Evolutionary conservation across 306 rosid species (phyloP).

Genomic region (Cucumis cinereus): DNA sequence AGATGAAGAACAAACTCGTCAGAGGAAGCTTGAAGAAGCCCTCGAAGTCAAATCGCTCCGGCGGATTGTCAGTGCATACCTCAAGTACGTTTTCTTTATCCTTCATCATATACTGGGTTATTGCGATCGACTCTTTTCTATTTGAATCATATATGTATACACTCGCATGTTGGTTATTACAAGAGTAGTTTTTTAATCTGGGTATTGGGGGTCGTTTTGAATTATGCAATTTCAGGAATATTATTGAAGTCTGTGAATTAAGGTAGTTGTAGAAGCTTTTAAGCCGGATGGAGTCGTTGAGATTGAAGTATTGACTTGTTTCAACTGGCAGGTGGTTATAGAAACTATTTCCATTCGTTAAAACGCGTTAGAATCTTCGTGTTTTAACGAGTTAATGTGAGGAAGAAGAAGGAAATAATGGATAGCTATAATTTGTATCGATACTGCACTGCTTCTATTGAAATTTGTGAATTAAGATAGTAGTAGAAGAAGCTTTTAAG

Average conservation of each 20-base stretch:
- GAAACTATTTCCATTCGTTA: background rate
- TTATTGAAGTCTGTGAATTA: background rate
- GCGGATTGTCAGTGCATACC: conserved; percentile 83
- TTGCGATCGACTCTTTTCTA: background rate
- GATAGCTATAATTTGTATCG: background rate
- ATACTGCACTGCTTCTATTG: background rate
- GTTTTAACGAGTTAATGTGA: background rate
- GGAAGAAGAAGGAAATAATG: background rate
- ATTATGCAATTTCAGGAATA: background rate
- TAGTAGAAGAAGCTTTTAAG: too few species aligned
- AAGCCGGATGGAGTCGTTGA: background rate
- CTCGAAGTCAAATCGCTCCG: conserved; percentile 79
- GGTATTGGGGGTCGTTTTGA: background rate
- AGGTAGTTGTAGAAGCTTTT: background rate
- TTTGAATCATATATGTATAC: background rate
- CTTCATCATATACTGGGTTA: background rate
- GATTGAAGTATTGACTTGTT: background rate
- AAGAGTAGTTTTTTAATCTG: background rate
- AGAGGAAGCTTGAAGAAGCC: conserved; percentile 68
- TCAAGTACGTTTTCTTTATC: conserved; percentile 45
- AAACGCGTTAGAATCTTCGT: background rate
- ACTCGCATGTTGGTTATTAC: background rate
- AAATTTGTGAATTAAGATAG: too few species aligned
- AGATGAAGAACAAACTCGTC: conserved; percentile 49
- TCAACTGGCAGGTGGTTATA: background rate